Percentiles rank a stretch among this genome's conserved stretches.
Evolutionary conservation across 2,329 filamentous ascomycete species (phyloP).

Genomic region (Claviceps humidiphila): DNA sequence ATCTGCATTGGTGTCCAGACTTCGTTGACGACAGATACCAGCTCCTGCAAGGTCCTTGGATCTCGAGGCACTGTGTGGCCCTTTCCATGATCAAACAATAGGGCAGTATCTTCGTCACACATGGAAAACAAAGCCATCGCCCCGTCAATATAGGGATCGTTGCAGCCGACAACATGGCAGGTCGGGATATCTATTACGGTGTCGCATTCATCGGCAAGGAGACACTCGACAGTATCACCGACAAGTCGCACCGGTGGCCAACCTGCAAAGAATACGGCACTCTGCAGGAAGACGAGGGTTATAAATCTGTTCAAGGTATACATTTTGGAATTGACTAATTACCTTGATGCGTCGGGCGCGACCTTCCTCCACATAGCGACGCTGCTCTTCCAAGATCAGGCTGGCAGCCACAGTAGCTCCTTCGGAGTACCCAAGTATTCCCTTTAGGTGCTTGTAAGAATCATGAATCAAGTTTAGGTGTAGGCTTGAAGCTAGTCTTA

Average conservation of each 20-base stretch:
- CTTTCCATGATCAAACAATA: conserved; percentile 49
- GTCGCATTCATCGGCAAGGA: conserved; percentile 32
- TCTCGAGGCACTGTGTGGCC: conserved; percentile 46
- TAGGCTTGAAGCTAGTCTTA: background rate
- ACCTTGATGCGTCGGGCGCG: conserved; percentile 21
- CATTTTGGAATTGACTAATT: conserved; percentile 3
- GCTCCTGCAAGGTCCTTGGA: conserved; percentile 30
- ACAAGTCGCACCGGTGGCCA: conserved; percentile 34
- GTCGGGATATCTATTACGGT: conserved; percentile 34
- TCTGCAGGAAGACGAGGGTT: background rate
- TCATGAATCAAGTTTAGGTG: background rate
- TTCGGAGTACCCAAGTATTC: conserved; percentile 45
- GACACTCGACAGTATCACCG: conserved; percentile 18
- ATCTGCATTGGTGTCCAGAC: background rate
- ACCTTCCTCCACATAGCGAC: background rate
- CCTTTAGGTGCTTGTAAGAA: conserved; percentile 11
- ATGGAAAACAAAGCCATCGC: conserved; percentile 46
- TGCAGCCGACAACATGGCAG: conserved; percentile 35
- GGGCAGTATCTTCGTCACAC: conserved; percentile 42
- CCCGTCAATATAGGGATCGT: conserved; percentile 45
- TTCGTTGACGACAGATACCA: background rate
- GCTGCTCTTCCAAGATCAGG: conserved; percentile 31
- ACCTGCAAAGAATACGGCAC: conserved; percentile 31
- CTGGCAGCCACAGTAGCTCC: conserved; percentile 40
- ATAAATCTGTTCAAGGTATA: too few species aligned